Evolutionary conservation across 192 early-diverging fungal genomes (phyloP), one percentile per base, ranked within the genome.

Genomic region (Obelidium mucronatum): DNA sequence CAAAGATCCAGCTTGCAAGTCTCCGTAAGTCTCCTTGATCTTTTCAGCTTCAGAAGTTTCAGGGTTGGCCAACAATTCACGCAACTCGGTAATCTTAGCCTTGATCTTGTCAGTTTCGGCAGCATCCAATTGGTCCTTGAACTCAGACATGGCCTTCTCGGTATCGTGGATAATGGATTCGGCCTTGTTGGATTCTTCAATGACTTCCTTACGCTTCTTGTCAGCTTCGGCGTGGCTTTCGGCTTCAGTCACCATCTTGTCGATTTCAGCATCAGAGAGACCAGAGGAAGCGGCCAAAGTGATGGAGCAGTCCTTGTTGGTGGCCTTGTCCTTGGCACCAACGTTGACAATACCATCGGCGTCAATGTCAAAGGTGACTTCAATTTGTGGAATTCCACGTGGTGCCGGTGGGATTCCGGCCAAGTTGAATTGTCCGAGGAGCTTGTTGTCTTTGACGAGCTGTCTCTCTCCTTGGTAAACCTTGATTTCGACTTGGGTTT

Each of bases 291-390:
- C 96, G 51, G 96, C 94, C 78, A 99, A 95, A 48, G 95, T 97
- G 86, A 99, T 74, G 72, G 83, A 84, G 52, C 79, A 81, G 86
- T 99, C 96, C 71, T 92, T 92, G 85, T 92, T 91, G 76, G 96
- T 97, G 73, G 93, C 93, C 87, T 97, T 95, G 89, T 99, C 97
- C 90, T 92, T 92, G 80, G 97, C 97, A 54, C 87, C 84, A 51
- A 99, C 96, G 80, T 97, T 98, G 78, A 99, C 94, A 79, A 99
- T 99, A 87, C 97, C 97, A 80, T 99, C 96, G 30, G 97, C 97
- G 83, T 99, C 96, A 85, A 99, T 98, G 81, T 99, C 96, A 73
- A 99, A 99, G 48, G 96, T 93, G 61, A 99, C 97, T 81, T 98
- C 96, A 75, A 99, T 93, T 89, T 99, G 95, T 42, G 97, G 96